phyloP scores from a whole-genome alignment of 1,139 yeast genomes.

The Eremothecium sinecaudum region DNA sequence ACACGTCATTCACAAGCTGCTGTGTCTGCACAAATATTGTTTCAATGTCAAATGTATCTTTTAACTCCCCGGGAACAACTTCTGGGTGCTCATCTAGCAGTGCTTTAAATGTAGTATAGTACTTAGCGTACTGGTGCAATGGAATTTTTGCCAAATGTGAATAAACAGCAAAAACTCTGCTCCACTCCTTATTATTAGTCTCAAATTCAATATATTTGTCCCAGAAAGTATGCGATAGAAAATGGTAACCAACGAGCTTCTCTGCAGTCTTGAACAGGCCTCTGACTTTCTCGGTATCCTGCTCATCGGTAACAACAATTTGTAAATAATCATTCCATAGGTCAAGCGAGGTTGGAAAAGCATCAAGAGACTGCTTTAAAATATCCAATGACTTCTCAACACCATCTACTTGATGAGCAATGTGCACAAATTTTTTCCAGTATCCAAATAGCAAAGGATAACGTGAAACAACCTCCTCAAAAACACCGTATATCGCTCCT shows the following conservation, averaged over 20 bases:
- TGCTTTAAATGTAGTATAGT: conserved; percentile 43
- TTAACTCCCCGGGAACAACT: conserved; percentile 11
- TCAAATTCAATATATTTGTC: conserved; percentile 50
- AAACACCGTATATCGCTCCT: conserved; percentile 28
- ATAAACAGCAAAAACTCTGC: conserved; percentile 34
- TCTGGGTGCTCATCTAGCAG: conserved; percentile 32
- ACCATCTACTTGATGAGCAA: conserved; percentile 49
- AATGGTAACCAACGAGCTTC: conserved; percentile 43
- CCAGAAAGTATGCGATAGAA: conserved; percentile 58
- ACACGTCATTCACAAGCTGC: conserved; percentile 42
- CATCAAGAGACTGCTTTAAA: conserved; percentile 39
- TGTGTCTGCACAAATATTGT: conserved; percentile 41
- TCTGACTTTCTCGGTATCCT: conserved; percentile 31
- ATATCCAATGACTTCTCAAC: conserved; percentile 40
- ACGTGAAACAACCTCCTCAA: conserved; percentile 36
- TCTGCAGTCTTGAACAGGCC: conserved; percentile 36
- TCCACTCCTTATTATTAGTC: conserved; percentile 21
- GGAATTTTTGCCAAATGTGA: conserved; percentile 44
- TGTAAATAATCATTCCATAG: conserved; percentile 58
- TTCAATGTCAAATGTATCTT: conserved; percentile 29
- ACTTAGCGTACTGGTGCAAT: conserved; percentile 60
- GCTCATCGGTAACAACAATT: conserved; percentile 37
- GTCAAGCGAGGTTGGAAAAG: conserved; percentile 50
- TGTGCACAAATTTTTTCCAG: conserved; percentile 52
- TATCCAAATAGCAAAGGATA: conserved; percentile 50